A percentile compares a stretch with the other conserved stretches of the same genome.
phyloP scores from a whole-genome alignment of 2,329 filamentous ascomycete genomes.

The Ophiobolus disseminans region DNA sequence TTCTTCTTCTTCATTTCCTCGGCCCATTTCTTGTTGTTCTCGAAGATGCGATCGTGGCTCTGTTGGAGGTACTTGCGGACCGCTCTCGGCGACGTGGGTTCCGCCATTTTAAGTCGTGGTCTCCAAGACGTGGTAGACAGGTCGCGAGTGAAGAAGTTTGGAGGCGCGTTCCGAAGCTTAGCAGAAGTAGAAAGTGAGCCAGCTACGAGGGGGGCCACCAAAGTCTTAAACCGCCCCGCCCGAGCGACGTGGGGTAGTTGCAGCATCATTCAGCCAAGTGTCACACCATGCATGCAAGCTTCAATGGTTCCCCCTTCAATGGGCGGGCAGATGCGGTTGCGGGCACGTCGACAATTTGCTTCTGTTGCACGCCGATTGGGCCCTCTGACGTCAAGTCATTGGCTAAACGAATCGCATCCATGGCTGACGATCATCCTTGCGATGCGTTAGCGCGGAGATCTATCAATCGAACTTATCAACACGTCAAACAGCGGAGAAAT shows the following conservation, averaged over 20 bases:
- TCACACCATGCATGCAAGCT: slow-evolving; percentile 11
- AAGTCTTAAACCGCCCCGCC: slow-evolving; percentile 14
- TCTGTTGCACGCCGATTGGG: slow-evolving; percentile 31
- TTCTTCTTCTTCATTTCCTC: slow-evolving; percentile 64
- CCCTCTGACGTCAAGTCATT: slow-evolving; percentile 33
- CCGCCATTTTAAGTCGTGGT: slow-evolving; percentile 28
- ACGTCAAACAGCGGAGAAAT: no score
- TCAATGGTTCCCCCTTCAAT: no score
- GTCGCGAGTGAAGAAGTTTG: neutral
- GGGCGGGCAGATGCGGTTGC: slow-evolving; percentile 30
- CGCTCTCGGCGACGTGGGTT: slow-evolving; percentile 27
- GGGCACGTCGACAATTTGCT: slow-evolving; percentile 25
- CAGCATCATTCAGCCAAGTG: slow-evolving; percentile 22
- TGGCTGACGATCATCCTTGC: slow-evolving; percentile 29
- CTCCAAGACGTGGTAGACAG: slow-evolving; percentile 8
- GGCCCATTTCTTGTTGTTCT: slow-evolving; percentile 73
- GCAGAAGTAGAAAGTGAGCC: slow-evolving; percentile 6
- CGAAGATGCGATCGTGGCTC: slow-evolving; percentile 71
- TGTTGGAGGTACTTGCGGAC: slow-evolving; percentile 63
- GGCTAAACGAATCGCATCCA: slow-evolving; percentile 18
- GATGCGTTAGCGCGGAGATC: slow-evolving; percentile 23
- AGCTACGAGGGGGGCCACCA: slow-evolving; percentile 11
- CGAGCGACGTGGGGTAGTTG: slow-evolving; percentile 34
- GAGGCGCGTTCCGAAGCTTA: neutral
- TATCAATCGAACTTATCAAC: no score